phyloP scores from a whole-genome alignment of 306 rosid genomes.

The Arachis hypogaea region DNA sequence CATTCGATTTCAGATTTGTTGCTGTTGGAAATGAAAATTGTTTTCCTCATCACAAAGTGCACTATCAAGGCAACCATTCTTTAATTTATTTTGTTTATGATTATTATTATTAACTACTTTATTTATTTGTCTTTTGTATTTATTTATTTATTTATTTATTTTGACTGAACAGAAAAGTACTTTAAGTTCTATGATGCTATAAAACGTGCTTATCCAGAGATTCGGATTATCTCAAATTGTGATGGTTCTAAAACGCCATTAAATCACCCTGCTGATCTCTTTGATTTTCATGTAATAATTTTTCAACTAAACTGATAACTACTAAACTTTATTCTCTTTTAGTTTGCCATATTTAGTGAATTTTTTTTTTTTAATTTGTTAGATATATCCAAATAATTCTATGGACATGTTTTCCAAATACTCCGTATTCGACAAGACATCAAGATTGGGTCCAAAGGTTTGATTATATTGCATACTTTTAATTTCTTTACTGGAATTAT shows the following conservation, averaged over 20 bases:
- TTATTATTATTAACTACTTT: no score
- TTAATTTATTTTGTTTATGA: not conserved
- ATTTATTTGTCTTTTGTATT: not conserved
- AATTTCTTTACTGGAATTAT: not conserved
- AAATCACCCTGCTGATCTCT: constrained; percentile 72
- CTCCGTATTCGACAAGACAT: constrained; percentile 43
- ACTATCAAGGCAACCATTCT: constrained; percentile 54
- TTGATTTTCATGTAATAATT: constrained; percentile 65
- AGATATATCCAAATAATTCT: constrained; percentile 61
- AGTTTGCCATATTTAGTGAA: not conserved
- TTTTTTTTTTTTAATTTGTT: not conserved
- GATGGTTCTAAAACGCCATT: constrained; percentile 55
- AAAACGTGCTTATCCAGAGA: constrained; percentile 58
- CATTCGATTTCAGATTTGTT: constrained; percentile 47
- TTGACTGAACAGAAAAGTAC: constrained; percentile 57
- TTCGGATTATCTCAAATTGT: constrained; percentile 66
- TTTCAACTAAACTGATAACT: not conserved
- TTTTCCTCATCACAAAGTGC: constrained; percentile 34
- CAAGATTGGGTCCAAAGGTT: constrained; percentile 47
- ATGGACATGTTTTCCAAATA: constrained; percentile 47
- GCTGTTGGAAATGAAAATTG: constrained; percentile 69
- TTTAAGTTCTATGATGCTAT: constrained; percentile 57
- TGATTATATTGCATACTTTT: not conserved
- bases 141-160: not conserved
- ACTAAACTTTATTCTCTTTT: not conserved